Base-by-base conservation (phyloP, 805 yeast genomes). In the Candida ortonii region DNA sequence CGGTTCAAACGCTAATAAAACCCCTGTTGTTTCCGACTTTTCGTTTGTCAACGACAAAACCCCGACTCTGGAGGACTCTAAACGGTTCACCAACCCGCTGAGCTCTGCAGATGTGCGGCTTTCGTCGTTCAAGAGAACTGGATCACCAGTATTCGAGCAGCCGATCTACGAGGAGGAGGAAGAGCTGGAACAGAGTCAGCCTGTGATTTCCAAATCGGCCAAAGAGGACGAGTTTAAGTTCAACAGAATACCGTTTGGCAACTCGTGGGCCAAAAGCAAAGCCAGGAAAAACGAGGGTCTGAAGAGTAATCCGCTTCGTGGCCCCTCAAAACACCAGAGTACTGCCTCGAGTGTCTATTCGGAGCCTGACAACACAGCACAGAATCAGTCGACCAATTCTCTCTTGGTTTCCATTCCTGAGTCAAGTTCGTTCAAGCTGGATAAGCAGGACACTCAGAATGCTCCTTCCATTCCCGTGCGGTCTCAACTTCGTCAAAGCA, bases 131-230 rank as follows among this genome's bases (percentile, higher is more conserved):
- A 32, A 43, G 12, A 30, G 37, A 22, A 42, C 47, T 15, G 39
- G 43, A 3, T 41, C 53, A 16, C 46, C 49, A 10, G 26, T 43
- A 18, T 22, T 39, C 28, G 47, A 39, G 18, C 27, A 33, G 7
- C 43, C 54, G 3, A 49, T 50, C 19, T 28, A 30, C 15, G 55
- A 50, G 38, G 55, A 49, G 29, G 53, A 51, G 19, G 52, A 47
- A 24, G 41, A 40, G 11, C 31, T 29, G 7, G 41, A 32, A 9
- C 31, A 27, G 7, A 30, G 22, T 6, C 21, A 19, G 4, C 12
- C 7, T 10, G 19, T 6, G 4, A 25, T 23, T 20, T 18, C 16
- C 8, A 7, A 9, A n/a, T 6, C 7, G 12, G 7, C 7, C 7
- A 31, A 18, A 16, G 22, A 18, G 14, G 34, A 30, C 9, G 34